Conservation (phyloP, 441 rosid genomes). For the Gossypium trilobum region DNA sequence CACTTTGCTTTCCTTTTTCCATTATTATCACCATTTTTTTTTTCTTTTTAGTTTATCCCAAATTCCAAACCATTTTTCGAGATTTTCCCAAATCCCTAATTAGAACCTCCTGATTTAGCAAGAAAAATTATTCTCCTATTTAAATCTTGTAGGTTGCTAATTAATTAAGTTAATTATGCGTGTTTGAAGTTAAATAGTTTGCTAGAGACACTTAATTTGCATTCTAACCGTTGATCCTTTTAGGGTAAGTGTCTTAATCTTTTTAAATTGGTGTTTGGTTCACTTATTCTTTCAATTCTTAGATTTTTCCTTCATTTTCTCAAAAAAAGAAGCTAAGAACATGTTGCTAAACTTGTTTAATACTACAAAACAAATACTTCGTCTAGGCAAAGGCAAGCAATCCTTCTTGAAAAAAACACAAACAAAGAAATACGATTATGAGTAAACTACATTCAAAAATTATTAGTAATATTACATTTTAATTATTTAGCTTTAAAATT, state of each 20-base stretch:
- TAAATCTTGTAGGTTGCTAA: neutral
- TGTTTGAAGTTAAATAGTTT: neutral
- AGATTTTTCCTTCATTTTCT: neutral
- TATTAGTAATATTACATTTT: too few relatives aligned
- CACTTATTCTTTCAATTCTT: neutral
- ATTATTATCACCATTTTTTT: neutral
- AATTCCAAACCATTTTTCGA: neutral
- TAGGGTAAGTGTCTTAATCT: conserved; percentile 1
- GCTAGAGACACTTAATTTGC: conserved; percentile 9
- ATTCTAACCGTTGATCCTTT: conserved; percentile 3
- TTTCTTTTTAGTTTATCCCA: neutral
- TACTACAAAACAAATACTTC: neutral
- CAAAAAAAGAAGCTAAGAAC: neutral
- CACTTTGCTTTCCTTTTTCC: conserved; percentile 14
- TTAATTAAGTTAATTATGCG: neutral
- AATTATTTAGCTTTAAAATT: too few relatives aligned
- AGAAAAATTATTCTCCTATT: neutral
- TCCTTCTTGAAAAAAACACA: neutral
- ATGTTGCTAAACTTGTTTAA: neutral
- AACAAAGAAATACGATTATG: neutral
- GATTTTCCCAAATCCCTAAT: neutral
- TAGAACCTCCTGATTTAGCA: neutral
- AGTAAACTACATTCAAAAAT: too few relatives aligned
- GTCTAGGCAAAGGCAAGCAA: neutral
- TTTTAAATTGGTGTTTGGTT: conserved; percentile 3